Conservation (phyloP, 805 yeast species). For the Zygoascus tannicola region DNA sequence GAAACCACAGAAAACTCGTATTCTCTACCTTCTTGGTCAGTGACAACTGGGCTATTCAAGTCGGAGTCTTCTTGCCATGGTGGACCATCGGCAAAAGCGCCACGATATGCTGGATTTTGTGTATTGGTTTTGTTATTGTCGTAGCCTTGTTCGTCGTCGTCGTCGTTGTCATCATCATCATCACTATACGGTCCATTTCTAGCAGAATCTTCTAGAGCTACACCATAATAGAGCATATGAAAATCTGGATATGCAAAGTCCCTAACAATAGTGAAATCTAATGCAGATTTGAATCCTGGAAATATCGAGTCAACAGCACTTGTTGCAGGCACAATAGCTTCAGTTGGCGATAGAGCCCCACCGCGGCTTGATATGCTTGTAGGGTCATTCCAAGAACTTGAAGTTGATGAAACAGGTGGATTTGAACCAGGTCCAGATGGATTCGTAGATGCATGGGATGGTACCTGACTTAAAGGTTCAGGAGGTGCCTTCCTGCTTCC, state of each 20-base stretch:
- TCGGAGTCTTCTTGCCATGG: constrained; percentile 32
- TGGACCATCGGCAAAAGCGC: constrained; percentile 26
- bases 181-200: constrained; percentile 9
- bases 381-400: no score
- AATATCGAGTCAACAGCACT: neutral
- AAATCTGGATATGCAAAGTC: constrained; percentile 73
- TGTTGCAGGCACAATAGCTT: no score
- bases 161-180: constrained; percentile 13
- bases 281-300: constrained; percentile 26
- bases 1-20: constrained; percentile 22
- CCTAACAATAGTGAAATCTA: constrained; percentile 41
- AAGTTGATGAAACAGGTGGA: no score
- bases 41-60: constrained; percentile 22
- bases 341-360: no score
- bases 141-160: constrained; percentile 18
- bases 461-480: constrained; percentile 2
- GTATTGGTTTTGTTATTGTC: constrained; percentile 11
- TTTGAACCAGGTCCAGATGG: no score
- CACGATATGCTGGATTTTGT: neutral
- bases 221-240: constrained; percentile 67
- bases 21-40: constrained; percentile 16
- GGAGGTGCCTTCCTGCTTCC: constrained; percentile 2
- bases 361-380: no score
- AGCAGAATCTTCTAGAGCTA: constrained; percentile 20
- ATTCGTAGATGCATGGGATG: no score